Conservation (phyloP, 208 protist genomes). For the Lotmaria passim region DNA sequence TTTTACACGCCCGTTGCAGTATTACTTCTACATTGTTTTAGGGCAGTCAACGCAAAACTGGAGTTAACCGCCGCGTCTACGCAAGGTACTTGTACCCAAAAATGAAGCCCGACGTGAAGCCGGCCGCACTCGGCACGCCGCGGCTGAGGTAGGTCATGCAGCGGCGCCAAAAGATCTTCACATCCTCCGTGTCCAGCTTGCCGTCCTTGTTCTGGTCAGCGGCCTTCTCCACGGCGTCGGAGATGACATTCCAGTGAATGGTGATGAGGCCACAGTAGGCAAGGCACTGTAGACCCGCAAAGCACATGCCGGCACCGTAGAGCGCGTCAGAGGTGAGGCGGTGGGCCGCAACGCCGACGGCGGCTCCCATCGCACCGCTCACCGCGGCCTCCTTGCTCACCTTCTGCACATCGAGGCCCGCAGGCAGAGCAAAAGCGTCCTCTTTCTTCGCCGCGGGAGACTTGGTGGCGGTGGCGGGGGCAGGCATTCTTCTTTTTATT, state of each 20-base stretch:
- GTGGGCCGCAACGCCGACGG: conserved; percentile 50
- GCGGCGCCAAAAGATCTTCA: conserved; percentile 56
- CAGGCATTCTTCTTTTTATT: neutral
- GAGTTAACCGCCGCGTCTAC: neutral
- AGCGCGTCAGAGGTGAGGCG: conserved; percentile 64
- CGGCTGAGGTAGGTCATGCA: conserved; percentile 37
- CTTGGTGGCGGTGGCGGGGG: neutral
- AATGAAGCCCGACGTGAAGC: conserved; percentile 65
- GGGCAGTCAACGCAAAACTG: neutral
- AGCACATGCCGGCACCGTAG: conserved; percentile 59
- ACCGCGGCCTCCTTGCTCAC: conserved; percentile 44
- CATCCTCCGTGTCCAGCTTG: conserved; percentile 52
- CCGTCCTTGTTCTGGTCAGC: conserved; percentile 61
- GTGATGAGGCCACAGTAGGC: conserved; percentile 66
- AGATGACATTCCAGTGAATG: conserved; percentile 67
- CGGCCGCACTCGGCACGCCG: conserved; percentile 54
- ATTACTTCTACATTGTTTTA: conserved; percentile 3
- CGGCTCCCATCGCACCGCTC: conserved; percentile 53
- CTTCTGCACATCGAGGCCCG: conserved; percentile 1
- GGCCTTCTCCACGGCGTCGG: conserved; percentile 41
- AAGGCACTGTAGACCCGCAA: conserved; percentile 62
- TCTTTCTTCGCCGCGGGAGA: conserved; percentile 11
- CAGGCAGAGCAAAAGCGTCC: neutral
- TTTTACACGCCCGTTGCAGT: too few relatives aligned
- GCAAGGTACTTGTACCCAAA: conserved; percentile 58